Evolutionary conservation across 164 flowering plant species (phyloP), one percentile per base, ranked within the genome.

Genomic region (Vitis labrusca): DNA sequence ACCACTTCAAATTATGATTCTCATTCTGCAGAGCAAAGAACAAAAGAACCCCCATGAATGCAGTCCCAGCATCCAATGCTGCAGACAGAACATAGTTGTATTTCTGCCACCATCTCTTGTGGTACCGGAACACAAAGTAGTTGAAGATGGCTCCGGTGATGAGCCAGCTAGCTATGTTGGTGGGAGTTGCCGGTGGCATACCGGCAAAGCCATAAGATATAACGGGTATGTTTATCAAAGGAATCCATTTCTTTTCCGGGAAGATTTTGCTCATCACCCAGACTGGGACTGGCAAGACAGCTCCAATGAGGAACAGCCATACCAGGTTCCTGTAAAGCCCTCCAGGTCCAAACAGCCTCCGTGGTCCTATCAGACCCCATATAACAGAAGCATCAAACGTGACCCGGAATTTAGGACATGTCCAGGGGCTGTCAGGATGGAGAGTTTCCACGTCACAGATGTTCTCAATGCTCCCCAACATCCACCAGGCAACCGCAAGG

Each of bases 161-260:
- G n/a, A 93, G 91, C 98, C 98, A 93, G 75, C 97, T 90, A 19
- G 97, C 92, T 15, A 88, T 94, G 76, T 94, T 94, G 57, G 94
- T 88, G 0, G 98, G 98, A 8, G 97, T 94, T 12, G 98, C 98
- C 0, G 98, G 97, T 19, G 98, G 98, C 97, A 92, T 89, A 44
- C 97, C 97, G 0, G 94, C 97, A 65, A 91, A 91, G 0, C 98
- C 98, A 16, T 90, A 91, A 1, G 94, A 82, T 66, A 93, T 91
- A 61, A 91, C 97, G 0, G 98, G 98, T 30, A 93, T 83, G 80
- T 93, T 91, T 53, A 93, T 91, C 78, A 93, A 72, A 0, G 92
- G 81, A 56, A 93, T 93, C 98, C 98, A 93, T 79, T 93, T 93
- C 84, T 91, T 90, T 1, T 91, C 85, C 0, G 98, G 98, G 80